Conservation (phyloP, 257 asterid genomes). For the Gentiana macrophylla region DNA sequence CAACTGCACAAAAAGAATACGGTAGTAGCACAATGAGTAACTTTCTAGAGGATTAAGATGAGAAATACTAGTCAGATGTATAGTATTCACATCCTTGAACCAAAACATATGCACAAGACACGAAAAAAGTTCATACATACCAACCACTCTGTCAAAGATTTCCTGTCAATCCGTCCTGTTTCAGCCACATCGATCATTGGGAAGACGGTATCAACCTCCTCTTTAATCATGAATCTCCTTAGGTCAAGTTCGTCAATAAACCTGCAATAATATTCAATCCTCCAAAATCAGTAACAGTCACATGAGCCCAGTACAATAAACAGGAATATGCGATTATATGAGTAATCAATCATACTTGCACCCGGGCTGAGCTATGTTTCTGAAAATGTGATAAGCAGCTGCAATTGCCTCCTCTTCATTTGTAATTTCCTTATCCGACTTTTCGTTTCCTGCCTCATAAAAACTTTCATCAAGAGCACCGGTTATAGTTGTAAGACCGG, state of each 20-base stretch:
- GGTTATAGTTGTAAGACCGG: constrained; percentile 66
- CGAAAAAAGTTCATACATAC: constrained; percentile 20
- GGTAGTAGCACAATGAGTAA: constrained; percentile 1
- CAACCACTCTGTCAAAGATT: constrained; percentile 67
- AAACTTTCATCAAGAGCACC: constrained; percentile 40
- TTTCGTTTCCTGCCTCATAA: constrained; percentile 31
- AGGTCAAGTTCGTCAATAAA: constrained; percentile 60
- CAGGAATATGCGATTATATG: not conserved
- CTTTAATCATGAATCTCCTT: constrained; percentile 73
- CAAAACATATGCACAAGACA: not conserved
- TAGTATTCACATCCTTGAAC: too few species aligned
- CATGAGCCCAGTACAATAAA: not conserved
- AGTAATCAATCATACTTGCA: constrained; percentile 55
- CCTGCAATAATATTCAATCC: constrained; percentile 20
- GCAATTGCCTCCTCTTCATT: constrained; percentile 83
- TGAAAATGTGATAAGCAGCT: constrained; percentile 73
- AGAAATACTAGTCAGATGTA: not conserved
- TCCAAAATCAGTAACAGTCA: not conserved
- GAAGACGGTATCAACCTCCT: constrained; percentile 67
- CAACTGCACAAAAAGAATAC: constrained; percentile 40
- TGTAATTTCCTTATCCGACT: constrained; percentile 57
- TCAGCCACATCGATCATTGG: constrained; percentile 66
- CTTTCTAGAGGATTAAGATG: not conserved
- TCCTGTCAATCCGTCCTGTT: constrained; percentile 53
- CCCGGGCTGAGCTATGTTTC: constrained; percentile 63